Evolutionary conservation across 2,329 filamentous ascomycete species (phyloP), one percentile per base, ranked within the genome.

Genomic region (Colletotrichum sojae): DNA sequence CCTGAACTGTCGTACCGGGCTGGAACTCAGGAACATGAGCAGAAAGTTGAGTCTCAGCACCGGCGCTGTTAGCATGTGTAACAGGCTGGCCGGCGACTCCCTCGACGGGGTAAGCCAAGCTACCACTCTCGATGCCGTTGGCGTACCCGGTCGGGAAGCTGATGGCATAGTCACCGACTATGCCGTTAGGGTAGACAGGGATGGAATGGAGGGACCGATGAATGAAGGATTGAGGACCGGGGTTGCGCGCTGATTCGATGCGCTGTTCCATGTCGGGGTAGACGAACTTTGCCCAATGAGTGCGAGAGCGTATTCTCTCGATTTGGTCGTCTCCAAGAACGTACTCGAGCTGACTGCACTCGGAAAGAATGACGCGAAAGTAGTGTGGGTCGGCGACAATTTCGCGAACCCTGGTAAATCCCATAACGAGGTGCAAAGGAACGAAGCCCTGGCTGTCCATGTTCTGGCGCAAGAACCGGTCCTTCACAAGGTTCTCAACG

Each of bases 391-490:
- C 69, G 40, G 54, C 54, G 5, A 70, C 92, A 36, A 97, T 82
- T 31, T 88, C 83, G 79, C 91, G 91, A 77, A 97, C 91, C 68
- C 96, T 91, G 80, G 94, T 94, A 85, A 99, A 99, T n/a, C 86
- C 87, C 22, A 92, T 88, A 73, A 99, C 91, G 67, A 97, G 88
- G 40, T 88, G 86, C 59, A 99, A 83, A 58, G 90, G 90, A 15
- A 98, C 95, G 76, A 95, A 98, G 18, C 96, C 96, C 79, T 98
- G 93, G 1, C 92, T 93, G 78, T 99, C 95, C 96, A 99, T 98
- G 74, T 95, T 91, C 75, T 89, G 91, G 66, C 96, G 91, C 68
- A 99, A 86, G 80, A 90, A 98, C 76, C 93, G 86, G 76, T 99
- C 96, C 81, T 97, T 98, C 86, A 94, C 93, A 57, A 98, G 86